A percentile compares a stretch with the other conserved stretches of the same genome.
Conservation (phyloP, 805 yeast genomes). For the Alloascoidea africana region DNA sequence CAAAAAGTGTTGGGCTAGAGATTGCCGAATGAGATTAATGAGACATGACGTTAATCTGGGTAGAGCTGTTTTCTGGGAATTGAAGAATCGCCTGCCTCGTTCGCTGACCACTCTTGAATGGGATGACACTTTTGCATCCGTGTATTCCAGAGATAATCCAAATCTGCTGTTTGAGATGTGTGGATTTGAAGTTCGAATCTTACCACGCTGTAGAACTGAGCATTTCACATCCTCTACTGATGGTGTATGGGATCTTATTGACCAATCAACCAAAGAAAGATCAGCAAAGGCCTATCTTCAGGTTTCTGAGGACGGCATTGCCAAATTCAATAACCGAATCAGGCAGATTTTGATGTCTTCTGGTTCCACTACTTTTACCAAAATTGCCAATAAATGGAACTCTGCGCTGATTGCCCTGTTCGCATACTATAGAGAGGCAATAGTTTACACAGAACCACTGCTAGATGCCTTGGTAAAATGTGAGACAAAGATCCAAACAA, state of each 20-base stretch:
- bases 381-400: conserved; percentile 92
- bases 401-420: conserved; percentile 77
- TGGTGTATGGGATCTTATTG: conserved; percentile 82
- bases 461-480: conserved; percentile 76
- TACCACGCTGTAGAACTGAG: conserved; percentile 57
- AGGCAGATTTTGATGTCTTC: conserved; percentile 89
- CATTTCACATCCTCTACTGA: conserved; percentile 43
- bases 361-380: conserved; percentile 90
- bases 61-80: conserved; percentile 84
- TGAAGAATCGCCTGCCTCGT: conserved; percentile 62
- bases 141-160: conserved; percentile 82
- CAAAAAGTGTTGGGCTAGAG: conserved; percentile 90
- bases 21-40: conserved; percentile 79
- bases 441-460: conserved; percentile 62
- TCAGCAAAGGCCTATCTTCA: conserved; percentile 81
- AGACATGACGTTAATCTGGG: conserved; percentile 88
- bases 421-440: conserved; percentile 88
- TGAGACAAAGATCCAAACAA: conserved; percentile 85
- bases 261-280: conserved; percentile 60
- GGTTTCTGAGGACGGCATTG: conserved; percentile 71
- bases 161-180: conserved; percentile 81
- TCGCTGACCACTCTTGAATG: conserved; percentile 62
- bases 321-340: conserved; percentile 66
- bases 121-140: conserved; percentile 73
- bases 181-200: conserved; percentile 85